These are phyloP conservation scores for Ophiostoma sp. DNA, from an alignment of 2,329 filamentous ascomycete genomes.

Conservation along the genomic window DNA sequence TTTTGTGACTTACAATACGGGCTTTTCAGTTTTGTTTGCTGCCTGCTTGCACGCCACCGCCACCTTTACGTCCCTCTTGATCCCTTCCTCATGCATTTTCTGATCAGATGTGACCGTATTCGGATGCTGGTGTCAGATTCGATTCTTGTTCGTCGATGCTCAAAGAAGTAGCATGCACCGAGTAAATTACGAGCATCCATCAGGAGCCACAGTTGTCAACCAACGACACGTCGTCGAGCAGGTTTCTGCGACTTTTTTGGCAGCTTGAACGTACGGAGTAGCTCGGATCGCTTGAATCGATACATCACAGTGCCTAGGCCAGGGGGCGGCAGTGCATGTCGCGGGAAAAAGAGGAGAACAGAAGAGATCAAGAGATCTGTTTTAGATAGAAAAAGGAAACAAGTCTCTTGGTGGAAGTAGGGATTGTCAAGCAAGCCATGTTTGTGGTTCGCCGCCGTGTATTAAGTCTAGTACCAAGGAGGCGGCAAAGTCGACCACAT, in stretches of 20 bases:
- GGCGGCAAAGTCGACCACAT: background rate
- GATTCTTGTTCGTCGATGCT: background rate
- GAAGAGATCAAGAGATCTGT: background rate
- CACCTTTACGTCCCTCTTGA: background rate
- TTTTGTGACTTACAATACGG: background rate
- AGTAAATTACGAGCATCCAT: background rate
- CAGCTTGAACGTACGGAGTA: too few relatives aligned
- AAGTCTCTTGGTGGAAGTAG: background rate
- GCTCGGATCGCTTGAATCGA: background rate
- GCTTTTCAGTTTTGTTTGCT: background rate
- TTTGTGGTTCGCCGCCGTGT: background rate
- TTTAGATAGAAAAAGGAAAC: slow-evolving; percentile 6
- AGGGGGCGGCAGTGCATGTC: slow-evolving; percentile 4
- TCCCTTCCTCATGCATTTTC: background rate
- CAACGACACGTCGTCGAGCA: background rate
- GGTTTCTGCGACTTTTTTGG: background rate
- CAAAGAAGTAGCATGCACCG: background rate
- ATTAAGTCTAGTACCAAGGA: background rate
- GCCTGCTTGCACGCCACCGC: background rate
- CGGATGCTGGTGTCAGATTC: slow-evolving; percentile 8
- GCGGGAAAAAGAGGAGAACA: background rate
- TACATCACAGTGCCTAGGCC: background rate
- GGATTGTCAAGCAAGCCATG: slow-evolving; percentile 3
- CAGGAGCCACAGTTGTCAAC: background rate
- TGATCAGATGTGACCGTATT: background rate